Base-by-base conservation (phyloP, 2,329 filamentous ascomycete species). In the Microdochium nivale region DNA sequence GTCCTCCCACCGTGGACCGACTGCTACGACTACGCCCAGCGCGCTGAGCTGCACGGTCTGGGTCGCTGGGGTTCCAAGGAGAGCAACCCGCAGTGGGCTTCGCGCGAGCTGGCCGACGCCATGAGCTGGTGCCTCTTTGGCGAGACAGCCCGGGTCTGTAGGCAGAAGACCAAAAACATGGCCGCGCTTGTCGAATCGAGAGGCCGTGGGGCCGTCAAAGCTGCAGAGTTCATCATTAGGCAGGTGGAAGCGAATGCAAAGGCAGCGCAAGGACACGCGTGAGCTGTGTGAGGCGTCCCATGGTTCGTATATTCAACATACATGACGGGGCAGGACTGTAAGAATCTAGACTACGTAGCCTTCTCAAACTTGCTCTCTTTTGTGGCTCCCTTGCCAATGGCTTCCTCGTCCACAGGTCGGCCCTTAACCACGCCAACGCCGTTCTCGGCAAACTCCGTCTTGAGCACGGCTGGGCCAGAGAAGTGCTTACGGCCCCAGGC, bases 401-500 rank as follows among this genome's bases (percentile, higher is more conserved):
- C 16, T 16, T 52, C 51, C 7, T 47, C 23, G 25, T 55, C 53
- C 13, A 55, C 32, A 10, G 53, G 47, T 19, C 59, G 58, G 3
- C 58, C 60, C 33, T 52, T 54, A 4, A 60, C 59, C 13, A 61
- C 57, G 2, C 58, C 59, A 3, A 59, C 52, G 8, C 55, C 56
- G 14, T 55, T 47, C 3, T 59, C 57, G 10, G 53, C 55, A 44
- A 61, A 27, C 21, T 58, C 54, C 37, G 57, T 53, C 56, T 65
- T 60, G 50, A 64, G 53, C 24, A 73, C 57, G 0, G 71, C 70
- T 3, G 83, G 83, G 0, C 83, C 83, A 3, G 72, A 82, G 58
- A 86, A 87, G 56, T 80, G 76, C 66, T 81, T 83, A 49, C 82
- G 70, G 8, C 81, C 83, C 60, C 81, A 78, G 1, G 71, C 72